These are phyloP conservation scores for Coemansia sp. DNA, from an alignment of 192 early-diverging fungal species.

Conservation along the genomic window DNA sequence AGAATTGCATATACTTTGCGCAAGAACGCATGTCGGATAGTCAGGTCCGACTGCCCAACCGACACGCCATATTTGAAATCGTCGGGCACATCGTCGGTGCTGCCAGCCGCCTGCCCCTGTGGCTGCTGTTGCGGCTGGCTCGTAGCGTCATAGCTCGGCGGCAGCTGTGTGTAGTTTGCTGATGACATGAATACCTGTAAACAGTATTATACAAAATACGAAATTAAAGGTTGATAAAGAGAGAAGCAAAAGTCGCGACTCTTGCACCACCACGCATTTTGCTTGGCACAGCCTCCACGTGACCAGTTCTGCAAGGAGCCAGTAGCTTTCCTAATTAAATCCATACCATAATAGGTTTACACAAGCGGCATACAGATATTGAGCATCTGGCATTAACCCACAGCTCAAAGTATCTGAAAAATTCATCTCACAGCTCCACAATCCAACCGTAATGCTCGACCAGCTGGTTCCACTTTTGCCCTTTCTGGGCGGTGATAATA, in stretches of 20 bases:
- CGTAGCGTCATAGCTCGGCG: constrained; percentile 30
- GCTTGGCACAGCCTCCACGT: background rate
- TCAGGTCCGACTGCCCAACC: constrained; percentile 46
- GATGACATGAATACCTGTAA: constrained; percentile 26
- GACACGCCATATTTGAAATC: constrained; percentile 56
- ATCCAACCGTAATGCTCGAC: background rate
- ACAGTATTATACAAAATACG: background rate
- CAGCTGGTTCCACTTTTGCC: background rate
- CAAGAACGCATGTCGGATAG: constrained; percentile 60
- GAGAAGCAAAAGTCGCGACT: background rate
- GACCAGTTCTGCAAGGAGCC: background rate
- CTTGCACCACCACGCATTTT: background rate
- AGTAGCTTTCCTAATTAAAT: too few species aligned
- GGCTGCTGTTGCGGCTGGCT: background rate
- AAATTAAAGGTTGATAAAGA: background rate
- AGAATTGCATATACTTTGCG: constrained; percentile 74
- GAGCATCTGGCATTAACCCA: too few species aligned
- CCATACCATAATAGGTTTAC: too few species aligned
- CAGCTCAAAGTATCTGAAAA: too few species aligned
- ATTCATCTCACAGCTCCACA: background rate
- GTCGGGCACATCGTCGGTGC: constrained; percentile 45
- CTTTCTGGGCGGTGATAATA: background rate
- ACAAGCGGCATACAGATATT: too few species aligned
- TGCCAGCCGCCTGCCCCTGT: background rate
- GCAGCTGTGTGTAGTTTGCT: constrained; percentile 44